These are phyloP conservation scores for Trypanosomatidae sp. DNA, from an alignment of 208 protist genomes.

Conservation along the genomic window DNA sequence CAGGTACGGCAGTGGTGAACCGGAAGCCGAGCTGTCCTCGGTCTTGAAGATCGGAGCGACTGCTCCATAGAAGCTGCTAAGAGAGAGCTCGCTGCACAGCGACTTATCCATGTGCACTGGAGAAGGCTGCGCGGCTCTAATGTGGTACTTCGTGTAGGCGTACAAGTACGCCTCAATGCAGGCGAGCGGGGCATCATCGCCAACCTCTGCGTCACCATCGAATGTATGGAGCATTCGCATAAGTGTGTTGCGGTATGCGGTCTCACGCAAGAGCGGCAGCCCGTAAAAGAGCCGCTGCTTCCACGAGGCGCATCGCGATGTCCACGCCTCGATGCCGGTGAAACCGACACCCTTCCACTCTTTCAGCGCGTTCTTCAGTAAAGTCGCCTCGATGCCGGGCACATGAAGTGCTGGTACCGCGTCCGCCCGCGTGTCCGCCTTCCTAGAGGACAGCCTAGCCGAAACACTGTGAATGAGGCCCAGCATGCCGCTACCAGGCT, in stretches of 20 bases:
- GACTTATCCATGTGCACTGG: slow-evolving; percentile 39
- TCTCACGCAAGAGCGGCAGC: slow-evolving; percentile 34
- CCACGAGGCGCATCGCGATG: slow-evolving; percentile 37
- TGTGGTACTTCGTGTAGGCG: slow-evolving; percentile 23
- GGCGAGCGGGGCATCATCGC: slow-evolving; percentile 19
- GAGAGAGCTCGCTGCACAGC: slow-evolving; percentile 29
- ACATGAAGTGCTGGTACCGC: slow-evolving; percentile 13
- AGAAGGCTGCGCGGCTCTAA: slow-evolving; percentile 15
- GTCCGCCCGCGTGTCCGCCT: neutral
- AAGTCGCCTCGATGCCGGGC: slow-evolving; percentile 31
- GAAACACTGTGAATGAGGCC: slow-evolving; percentile 40
- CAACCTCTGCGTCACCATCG: slow-evolving; percentile 3
- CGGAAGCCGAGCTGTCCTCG: neutral
- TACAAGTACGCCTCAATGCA: slow-evolving; percentile 53
- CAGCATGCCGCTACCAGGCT: slow-evolving; percentile 15
- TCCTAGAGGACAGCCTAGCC: slow-evolving; percentile 12
- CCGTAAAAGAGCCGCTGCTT: slow-evolving; percentile 33
- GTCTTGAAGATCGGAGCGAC: slow-evolving; percentile 7
- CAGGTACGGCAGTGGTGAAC: slow-evolving; percentile 4
- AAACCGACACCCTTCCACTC: slow-evolving; percentile 16
- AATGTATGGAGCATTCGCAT: slow-evolving; percentile 35
- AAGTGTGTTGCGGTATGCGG: slow-evolving; percentile 35
- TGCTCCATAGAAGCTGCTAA: slow-evolving; percentile 17
- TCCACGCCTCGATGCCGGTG: slow-evolving; percentile 13
- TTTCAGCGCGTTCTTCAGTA: slow-evolving; percentile 11